These are phyloP conservation scores for Borovskyia barvae DNA, from an alignment of 208 protist species.

Conservation along the genomic window DNA sequence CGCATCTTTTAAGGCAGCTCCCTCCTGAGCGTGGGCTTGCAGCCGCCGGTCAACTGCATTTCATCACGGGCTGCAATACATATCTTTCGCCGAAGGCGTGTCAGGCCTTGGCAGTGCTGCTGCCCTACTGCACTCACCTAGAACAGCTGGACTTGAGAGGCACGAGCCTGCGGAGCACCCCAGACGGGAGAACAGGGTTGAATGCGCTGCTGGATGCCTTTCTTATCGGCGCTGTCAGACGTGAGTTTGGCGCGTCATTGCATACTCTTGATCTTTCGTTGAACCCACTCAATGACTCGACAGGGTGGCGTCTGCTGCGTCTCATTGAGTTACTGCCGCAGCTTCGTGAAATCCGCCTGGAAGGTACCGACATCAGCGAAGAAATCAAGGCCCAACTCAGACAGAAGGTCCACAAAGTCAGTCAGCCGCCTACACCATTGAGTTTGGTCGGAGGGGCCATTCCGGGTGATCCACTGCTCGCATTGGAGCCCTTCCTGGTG, in stretches of 20 bases:
- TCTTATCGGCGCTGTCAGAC: background rate
- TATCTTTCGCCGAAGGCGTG: conserved; percentile 36
- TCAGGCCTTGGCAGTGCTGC: conserved; percentile 30
- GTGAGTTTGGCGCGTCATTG: conserved; percentile 12
- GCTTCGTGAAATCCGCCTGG: conserved; percentile 27
- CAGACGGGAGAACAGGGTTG: conserved; percentile 2
- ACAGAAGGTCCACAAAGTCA: too few relatives aligned
- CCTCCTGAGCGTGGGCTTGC: background rate
- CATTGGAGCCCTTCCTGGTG: too few relatives aligned
- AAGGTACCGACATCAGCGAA: conserved; percentile 22
- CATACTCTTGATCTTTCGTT: conserved; percentile 34
- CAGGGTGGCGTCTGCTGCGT: conserved; percentile 27
- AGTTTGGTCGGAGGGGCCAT: too few relatives aligned
- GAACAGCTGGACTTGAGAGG: conserved; percentile 25
- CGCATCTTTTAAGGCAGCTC: conserved; percentile 1
- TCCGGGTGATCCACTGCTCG: too few relatives aligned
- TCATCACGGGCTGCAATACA: conserved; percentile 13
- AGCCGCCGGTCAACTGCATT: background rate
- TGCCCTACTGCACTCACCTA: conserved; percentile 29
- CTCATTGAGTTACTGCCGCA: conserved; percentile 13
- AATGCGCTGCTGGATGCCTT: conserved; percentile 26
- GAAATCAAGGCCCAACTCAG: conserved; percentile 4
- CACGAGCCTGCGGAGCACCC: conserved; percentile 23
- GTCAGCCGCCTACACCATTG: too few relatives aligned
- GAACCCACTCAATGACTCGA: conserved; percentile 33